Conservation (phyloP, 2,329 filamentous ascomycete genomes). For the Dothideomycetes sp. region DNA sequence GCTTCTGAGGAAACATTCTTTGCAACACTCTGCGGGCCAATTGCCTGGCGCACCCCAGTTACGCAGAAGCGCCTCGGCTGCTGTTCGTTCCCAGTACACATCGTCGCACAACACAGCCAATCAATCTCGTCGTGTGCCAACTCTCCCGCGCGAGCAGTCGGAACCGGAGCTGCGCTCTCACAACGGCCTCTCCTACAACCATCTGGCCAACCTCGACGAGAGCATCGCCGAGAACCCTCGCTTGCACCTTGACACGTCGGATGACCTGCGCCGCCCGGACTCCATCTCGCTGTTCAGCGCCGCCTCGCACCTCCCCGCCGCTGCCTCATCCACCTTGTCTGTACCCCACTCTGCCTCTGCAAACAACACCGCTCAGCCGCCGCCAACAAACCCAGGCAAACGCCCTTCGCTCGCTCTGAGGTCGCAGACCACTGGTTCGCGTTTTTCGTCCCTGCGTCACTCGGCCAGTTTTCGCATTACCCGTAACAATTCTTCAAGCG, state of each 20-base stretch:
- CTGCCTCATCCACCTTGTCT: constrained; percentile 1
- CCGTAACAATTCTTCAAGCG: constrained; percentile 14
- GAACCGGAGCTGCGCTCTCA: constrained; percentile 11
- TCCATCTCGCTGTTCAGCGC: constrained; percentile 12
- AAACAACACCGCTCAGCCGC: constrained; percentile 3
- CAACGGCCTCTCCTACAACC: constrained; percentile 10
- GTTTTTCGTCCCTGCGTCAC: constrained; percentile 10
- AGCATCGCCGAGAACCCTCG: constrained; percentile 7
- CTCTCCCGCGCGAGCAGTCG: constrained; percentile 7
- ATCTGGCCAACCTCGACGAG: constrained; percentile 4
- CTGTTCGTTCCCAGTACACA: constrained; percentile 13
- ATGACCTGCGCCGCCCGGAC: constrained; percentile 7
- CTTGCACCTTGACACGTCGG: constrained; percentile 4
- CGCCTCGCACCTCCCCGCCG: constrained; percentile 5
- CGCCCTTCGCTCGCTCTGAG: constrained; percentile 8
- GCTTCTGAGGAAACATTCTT: constrained; percentile 11
- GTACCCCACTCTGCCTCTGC: constrained; percentile 9
- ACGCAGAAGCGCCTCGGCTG: constrained; percentile 10
- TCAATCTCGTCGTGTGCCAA: constrained; percentile 7
- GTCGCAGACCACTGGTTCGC: constrained; percentile 10
- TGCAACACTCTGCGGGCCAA: constrained; percentile 4
- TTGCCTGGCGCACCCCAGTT: constrained; percentile 2
- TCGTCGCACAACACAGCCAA: constrained; percentile 9
- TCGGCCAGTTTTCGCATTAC: constrained; percentile 6
- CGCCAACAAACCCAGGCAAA: background rate